A percentile compares a stretch with the other conserved stretches of the same genome.
Evolutionary conservation across 257 asterid genomes (phyloP).

Genomic region (Forsythia suspensa): DNA sequence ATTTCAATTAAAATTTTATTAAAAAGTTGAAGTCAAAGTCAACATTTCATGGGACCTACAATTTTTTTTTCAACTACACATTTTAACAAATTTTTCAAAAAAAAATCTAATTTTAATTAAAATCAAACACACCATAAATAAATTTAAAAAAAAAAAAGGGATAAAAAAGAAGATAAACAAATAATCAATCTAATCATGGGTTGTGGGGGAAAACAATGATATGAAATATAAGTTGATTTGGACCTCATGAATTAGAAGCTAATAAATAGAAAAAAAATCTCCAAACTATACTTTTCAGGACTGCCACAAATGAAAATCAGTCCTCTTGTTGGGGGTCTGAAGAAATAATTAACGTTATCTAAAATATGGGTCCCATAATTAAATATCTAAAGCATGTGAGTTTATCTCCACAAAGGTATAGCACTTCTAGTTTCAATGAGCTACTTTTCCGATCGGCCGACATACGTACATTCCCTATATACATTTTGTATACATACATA

Average conservation of each 20-base stretch:
- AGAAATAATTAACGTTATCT: slow-evolving; percentile 1
- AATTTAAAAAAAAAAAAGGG: too few relatives aligned
- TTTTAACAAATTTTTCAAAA: too few relatives aligned
- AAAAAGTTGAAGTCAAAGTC: too few relatives aligned
- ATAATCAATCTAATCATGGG: not conserved
- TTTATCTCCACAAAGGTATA: not conserved
- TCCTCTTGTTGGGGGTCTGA: not conserved
- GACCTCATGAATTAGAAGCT: not conserved
- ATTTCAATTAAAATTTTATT: too few relatives aligned
- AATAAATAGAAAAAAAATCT: not conserved
- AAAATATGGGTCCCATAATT: not conserved
- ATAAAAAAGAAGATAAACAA: not conserved
- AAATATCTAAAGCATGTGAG: not conserved
- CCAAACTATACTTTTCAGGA: not conserved
- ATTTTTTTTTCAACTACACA: too few relatives aligned
- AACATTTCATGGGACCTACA: too few relatives aligned
- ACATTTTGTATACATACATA: not conserved
- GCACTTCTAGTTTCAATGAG: not conserved
- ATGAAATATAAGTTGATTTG: not conserved
- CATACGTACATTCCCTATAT: not conserved
- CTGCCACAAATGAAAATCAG: not conserved
- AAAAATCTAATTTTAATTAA: too few relatives aligned
- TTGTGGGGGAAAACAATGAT: not conserved
- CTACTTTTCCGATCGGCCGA: not conserved
- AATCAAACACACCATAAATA: too few relatives aligned